Base-by-base conservation (phyloP, 805 yeast species). In the Ogataea zsoltii region DNA sequence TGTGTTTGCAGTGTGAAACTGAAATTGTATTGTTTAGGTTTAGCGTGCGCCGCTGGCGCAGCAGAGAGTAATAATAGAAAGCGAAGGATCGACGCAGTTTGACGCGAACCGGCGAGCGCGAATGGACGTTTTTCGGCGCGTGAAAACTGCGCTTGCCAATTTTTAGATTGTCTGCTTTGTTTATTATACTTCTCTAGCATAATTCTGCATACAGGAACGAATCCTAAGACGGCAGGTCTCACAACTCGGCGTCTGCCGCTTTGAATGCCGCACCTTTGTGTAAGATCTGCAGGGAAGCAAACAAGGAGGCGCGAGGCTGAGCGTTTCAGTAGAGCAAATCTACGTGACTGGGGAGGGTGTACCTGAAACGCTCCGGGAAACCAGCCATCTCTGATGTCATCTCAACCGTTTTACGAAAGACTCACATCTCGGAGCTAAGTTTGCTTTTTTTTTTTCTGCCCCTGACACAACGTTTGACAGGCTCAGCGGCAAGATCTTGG, bases 61-160 rank as follows among this genome's bases (percentile, higher is more conserved):
- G 28, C 29, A 31, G 29, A 13, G 7, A 12, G 32, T 7, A 38
- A 38, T 35, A 38, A 38, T 30, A 18, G 28, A 5, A 17, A 4
- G 2, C 10, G 13, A 10, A 13, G n/a, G 40, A 37, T 26, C 32
- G 23, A 28, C 40, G 40, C 31, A 37, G 35, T 11, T 23, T n/a
- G 15, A 17, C n/a, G 38, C 26, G 30, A 23, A 15, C 25, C 19
- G 9, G 18, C 2, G 25, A 26, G 15, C 32, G 16, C 14, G 40
- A 37, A 11, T 25, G 10, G 40, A 26, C 3, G 31, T 5, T 25
- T 12, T 36, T 25, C 31, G 39, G 39, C 31, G 21, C 31, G 25
- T 9, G 25, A 25, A 37, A 37, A 37, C 40, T 37, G 40, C 40
- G 28, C 40, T 37, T 37, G 40, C 40, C 40, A 26, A 37, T 37